Conservation (phyloP, 441 rosid genomes). For the Kokia cookei region DNA sequence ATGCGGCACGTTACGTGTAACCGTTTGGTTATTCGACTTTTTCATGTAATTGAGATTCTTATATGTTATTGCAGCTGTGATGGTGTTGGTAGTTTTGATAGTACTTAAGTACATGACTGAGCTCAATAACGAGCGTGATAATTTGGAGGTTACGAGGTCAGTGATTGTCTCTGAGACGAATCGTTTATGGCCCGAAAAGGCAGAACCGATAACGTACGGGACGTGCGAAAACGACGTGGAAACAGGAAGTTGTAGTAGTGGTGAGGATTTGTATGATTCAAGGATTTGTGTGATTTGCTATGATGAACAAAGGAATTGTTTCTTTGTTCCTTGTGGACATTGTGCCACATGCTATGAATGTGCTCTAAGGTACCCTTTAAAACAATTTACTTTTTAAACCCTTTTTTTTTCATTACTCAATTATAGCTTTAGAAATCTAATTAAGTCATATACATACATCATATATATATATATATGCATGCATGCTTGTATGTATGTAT, state of each 20-base stretch:
- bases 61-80: constrained; percentile 13
- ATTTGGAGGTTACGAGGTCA: neutral
- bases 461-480: neutral
- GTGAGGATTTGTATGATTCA: constrained; percentile 28
- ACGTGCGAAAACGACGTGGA: constrained; percentile 17
- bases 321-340: constrained; percentile 42
- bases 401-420: neutral
- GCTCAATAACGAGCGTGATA: neutral
- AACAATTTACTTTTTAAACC: neutral
- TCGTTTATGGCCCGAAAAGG: constrained; percentile 10
- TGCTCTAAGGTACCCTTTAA: constrained; percentile 22
- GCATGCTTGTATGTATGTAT: neutral
- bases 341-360: constrained; percentile 35
- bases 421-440: neutral
- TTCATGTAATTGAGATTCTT: neutral
- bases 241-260: constrained; percentile 28
- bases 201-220: neutral
- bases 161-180: constrained; percentile 3
- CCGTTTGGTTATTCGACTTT: too few relatives aligned
- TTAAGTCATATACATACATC: neutral
- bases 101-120: constrained; percentile 19
- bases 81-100: constrained; percentile 13
- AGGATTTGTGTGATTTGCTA: constrained; percentile 33
- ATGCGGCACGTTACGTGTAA: too few relatives aligned
- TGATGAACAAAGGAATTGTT: constrained; percentile 35